Evolutionary conservation across 192 early-diverging fungal genomes (phyloP), one percentile per base, ranked within the genome.

Genomic region (Entomortierella chlamydospora): DNA sequence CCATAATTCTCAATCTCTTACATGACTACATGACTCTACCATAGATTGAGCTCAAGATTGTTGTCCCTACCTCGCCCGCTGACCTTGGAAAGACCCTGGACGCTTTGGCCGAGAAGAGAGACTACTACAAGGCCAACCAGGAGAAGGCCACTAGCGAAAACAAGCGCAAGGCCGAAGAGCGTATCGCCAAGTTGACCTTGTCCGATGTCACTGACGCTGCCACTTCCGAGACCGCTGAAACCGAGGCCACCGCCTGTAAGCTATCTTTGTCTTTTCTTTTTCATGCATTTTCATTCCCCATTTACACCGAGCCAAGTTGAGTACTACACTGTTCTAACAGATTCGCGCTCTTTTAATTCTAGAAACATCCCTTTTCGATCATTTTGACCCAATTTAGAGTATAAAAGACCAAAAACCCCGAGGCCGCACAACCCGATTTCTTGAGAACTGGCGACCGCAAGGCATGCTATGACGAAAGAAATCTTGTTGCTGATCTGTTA

Each of bases 111-210:
- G 91, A 82, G 34, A 91, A 92, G 77, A 91, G 88, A 78, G 73
- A 86, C 23, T 83, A 91, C 76, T 98, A 86, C 84, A 69, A 93
- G 55, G 89, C 89, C 47, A 90, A 93, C 81, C 94, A 95, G 82
- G 90, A 87, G 53, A 87, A 85, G 61, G 88, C 87, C 18, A 97
- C 96, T 58, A 89, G 82, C 10, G 92, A 93, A 79, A 97, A 97
- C 87, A 96, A 93, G 89, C 89, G 85, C 65, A 91, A 91, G 81
- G 97, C 94, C 52, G 90, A 96, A 82, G 93, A 89, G 58, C 92
- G 92, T 85, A 92, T 97, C 67, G 91, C 88, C 39, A 78, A 82
- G 57, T 51, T 70, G 58, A 82, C 64, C 37, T 42, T 64, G 54
- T 49, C 61, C n/a, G 69, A 80, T 25, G 52, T 34, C 22, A 43